Evolutionary conservation across 176 grass and related monocot genomes (phyloP).

Genomic region (Raddia guianensis): DNA sequence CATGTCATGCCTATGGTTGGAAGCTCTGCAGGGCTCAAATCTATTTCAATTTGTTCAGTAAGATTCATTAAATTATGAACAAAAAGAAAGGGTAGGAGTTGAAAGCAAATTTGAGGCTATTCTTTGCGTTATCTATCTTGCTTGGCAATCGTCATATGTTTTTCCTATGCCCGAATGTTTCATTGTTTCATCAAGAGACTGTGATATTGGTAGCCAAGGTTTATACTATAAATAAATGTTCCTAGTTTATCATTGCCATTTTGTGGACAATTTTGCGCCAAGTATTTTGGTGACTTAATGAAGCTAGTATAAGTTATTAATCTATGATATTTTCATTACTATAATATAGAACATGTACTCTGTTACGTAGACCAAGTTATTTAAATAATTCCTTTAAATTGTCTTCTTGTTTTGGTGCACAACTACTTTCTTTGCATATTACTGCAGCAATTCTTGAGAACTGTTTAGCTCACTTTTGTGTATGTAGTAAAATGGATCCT

Average conservation of each 20-base stretch:
- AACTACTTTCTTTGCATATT: neutral
- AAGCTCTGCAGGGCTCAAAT: neutral
- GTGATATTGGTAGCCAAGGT: conserved; percentile 3
- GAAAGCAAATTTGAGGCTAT: neutral
- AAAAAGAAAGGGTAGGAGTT: conserved; percentile 2
- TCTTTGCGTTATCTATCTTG: neutral
- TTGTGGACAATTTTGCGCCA: conserved; percentile 19
- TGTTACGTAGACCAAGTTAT: conserved; percentile 25
- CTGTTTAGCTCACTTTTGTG: neutral
- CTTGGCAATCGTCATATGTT: neutral
- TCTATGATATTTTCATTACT: neutral
- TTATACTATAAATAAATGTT: neutral
- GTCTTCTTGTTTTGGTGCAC: neutral
- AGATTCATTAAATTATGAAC: neutral
- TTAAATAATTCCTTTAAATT: conserved; percentile 15
- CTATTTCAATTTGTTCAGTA: neutral
- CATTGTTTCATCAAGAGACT: conserved; percentile 19
- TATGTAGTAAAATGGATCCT: neutral
- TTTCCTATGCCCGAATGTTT: neutral
- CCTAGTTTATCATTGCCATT: neutral
- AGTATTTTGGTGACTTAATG: conserved; percentile 13
- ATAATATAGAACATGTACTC: conserved; percentile 17
- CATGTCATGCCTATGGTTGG: neutral
- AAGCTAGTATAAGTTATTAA: conserved; percentile 35
- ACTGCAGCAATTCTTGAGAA: conserved; percentile 5